phyloP scores from a whole-genome alignment of 805 yeast species.

The Ogataea degrootiae region DNA sequence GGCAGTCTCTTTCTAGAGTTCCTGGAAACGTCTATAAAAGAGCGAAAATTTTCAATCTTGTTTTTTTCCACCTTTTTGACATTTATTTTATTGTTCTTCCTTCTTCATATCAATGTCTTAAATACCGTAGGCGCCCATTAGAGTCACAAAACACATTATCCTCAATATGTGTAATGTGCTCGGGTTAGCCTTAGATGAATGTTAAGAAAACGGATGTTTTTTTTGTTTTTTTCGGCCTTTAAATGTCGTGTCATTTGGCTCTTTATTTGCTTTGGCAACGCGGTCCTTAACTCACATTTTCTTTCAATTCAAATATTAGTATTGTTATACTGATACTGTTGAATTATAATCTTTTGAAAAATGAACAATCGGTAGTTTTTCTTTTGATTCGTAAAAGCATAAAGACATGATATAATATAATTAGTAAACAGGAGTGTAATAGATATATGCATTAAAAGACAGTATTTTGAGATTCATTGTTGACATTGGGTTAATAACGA shows the following conservation, averaged over 20 bases:
- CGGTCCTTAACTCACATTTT: constrained; percentile 71
- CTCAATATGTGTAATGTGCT: constrained; percentile 66
- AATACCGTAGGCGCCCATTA: constrained; percentile 72
- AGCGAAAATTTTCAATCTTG: constrained; percentile 32
- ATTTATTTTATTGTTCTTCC: constrained; percentile 1
- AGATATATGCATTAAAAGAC: too few species aligned
- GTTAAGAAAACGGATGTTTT: constrained; percentile 16
- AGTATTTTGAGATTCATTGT: neutral
- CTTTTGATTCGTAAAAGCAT: neutral
- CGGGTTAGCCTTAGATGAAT: constrained; percentile 86
- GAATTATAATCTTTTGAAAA: neutral
- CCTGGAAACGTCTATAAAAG: constrained; percentile 3
- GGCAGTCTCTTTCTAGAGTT: neutral
- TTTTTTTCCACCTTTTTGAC: constrained; percentile 29
- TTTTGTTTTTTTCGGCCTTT: constrained; percentile 45
- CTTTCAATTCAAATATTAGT: neutral
- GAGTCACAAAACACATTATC: constrained; percentile 58
- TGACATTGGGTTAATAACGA: neutral
- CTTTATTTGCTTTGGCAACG: constrained; percentile 45
- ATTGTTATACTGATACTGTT: neutral
- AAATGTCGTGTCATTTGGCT: constrained; percentile 48
- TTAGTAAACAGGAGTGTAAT: too few species aligned
- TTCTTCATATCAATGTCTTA: constrained; percentile 23
- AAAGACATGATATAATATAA: neutral
- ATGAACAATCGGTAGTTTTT: neutral